These are phyloP conservation scores for Cunninghamia lanceolata DNA, from an alignment of 75 land plant genomes.

Conservation along the genomic window DNA sequence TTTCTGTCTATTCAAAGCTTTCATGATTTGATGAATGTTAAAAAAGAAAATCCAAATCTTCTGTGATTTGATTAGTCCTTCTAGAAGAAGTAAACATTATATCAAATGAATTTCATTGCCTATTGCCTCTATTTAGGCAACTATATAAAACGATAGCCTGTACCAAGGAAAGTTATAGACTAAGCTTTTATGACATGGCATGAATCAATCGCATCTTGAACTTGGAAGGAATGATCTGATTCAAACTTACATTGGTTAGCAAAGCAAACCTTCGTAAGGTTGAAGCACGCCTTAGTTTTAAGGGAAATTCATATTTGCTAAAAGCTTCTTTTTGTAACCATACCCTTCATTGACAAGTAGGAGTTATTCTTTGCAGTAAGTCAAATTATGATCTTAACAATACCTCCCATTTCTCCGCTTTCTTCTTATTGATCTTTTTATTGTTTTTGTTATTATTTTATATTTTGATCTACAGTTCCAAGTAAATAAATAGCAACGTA, in stretches of 20 bases:
- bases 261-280: background rate
- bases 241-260: background rate
- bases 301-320: background rate
- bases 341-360: no score
- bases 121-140: background rate
- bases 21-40: background rate
- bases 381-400: no score
- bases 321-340: background rate
- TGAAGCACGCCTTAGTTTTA: background rate
- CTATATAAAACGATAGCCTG: background rate
- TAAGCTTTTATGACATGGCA: no score
- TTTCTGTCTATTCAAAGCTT: background rate
- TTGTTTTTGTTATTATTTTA: no score
- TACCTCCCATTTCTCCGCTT: no score
- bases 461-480: no score
- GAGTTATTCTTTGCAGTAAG: no score
- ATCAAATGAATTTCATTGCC: background rate
- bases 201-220: background rate
- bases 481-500: no score
- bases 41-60: background rate
- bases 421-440: no score
- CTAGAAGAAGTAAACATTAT: background rate
- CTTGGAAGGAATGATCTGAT: background rate
- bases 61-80: background rate
- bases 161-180: background rate